Evolutionary conservation across 1,284 basidiomycete species (phyloP), one percentile per base, ranked within the genome.

Genomic region (Heliocybe sulcata): DNA sequence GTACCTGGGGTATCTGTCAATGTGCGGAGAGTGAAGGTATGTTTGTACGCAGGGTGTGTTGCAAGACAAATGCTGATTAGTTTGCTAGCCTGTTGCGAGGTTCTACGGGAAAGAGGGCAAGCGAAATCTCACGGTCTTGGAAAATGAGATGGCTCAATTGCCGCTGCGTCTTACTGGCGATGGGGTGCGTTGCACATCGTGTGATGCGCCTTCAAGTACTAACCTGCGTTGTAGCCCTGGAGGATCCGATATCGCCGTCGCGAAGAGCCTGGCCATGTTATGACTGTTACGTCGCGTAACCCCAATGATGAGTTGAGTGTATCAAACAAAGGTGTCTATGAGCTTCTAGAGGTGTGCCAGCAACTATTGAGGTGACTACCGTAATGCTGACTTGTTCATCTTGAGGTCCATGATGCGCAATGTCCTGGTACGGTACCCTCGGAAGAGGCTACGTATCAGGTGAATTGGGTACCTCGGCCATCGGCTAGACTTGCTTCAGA

Each of bases 161-260:
- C 91, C 92, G 19, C 70, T 96, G 56, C 81, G 92, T 33, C 72
- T 98, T 51, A 94, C 92, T 33, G 94, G 94, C 11, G 87, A 94
- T 67, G 85, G 83, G 50, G 92, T 94, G 68, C 62, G 87, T 74
- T 25, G 49, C 38, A n/a, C 20, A 25, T 42, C 33, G 25, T 22
- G 22, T 25, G 20, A 25, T 35, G 11, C 25, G 23, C 45, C 42
- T 51, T 27, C 25, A 57, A 31, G 33, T 35, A 42, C 9, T 55
- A 19, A n/a, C 12, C 31, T 19, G 49, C 54, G 31, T 51, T 47
- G 52, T 61, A 94, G 88, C 92, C 94, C 2, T 97, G 94, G 96
- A 76, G 73, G 22, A 69, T 98, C 54, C 83, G 81, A 59, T 98
- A 96, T 71, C 78, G 79, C 31, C 77, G 75, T 38, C 68, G 72